Evolutionary conservation across 2,329 filamentous ascomycete genomes (phyloP), one percentile per base, ranked within the genome.

Genomic region (Diaporthe batatas): DNA sequence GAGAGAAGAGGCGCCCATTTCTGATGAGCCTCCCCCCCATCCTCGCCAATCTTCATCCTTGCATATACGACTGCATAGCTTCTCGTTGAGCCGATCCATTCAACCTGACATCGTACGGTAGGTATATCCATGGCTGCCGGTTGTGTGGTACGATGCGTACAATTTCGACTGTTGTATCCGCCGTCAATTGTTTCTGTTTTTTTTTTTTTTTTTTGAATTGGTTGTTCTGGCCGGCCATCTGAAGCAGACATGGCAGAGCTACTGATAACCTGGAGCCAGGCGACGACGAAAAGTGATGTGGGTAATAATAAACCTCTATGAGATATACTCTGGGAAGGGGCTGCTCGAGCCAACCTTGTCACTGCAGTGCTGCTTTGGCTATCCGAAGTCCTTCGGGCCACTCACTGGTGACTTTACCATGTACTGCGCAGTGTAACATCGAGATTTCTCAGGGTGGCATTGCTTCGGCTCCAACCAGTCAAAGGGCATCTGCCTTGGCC

Each of bases 341-440:
- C 6, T 51, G 55, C 42, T 62, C 25, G 34, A 62, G 54, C 55
- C 44, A 68, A 58, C 42, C 34, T 49, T 71, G 68, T 55, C 51
- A 47, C 23, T 62, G 34, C 51, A 49, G 64, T 62, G 34, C 51
- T 57, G 64, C 72, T 57, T 51, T 58, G 39, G 59, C 59, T 53
- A 62, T 67, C 70, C 73, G 73, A 74, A 72, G 73, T 54, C 65
- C 70, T 72, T 72, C 73, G 73, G 73, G 67, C 67, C 25, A 69
- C 39, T 71, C 25, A 69, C 39, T 71, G 68, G 69, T 25, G 49
- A 57, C 29, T 57, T 29, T 49, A 44, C 62, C 62, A 36, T 67
- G 62, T 67, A 39, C 55, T 53, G 70, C 54, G 55, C 70, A 67
- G 51, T 74, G 70, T 62, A 73, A 71, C 72, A 62, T 68, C 65